Percentiles rank a stretch among this genome's conserved stretches.
Conservation (phyloP, 176 grass and related monocot genomes). For the Aechmea fasciata region DNA sequence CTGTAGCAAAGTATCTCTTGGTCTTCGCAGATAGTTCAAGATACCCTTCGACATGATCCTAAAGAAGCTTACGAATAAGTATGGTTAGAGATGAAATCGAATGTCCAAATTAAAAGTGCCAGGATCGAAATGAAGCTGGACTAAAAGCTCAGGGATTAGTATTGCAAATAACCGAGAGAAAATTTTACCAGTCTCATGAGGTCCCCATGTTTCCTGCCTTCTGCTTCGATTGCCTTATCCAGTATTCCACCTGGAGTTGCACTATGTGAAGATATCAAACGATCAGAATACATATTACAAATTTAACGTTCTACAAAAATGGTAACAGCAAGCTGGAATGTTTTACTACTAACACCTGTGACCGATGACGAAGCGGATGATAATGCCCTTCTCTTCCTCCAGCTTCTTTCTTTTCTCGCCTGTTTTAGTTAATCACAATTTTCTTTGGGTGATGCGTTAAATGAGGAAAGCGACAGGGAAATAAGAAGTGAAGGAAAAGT, state of each 20-base stretch:
- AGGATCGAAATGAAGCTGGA: neutral
- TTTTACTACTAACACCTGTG: constrained; percentile 45
- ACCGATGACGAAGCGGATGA: constrained; percentile 87
- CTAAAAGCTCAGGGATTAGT: neutral
- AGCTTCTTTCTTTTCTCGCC: constrained; percentile 86
- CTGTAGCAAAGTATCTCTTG: constrained; percentile 57
- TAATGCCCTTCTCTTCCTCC: constrained; percentile 87
- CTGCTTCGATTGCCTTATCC: constrained; percentile 67
- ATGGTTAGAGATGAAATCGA: neutral
- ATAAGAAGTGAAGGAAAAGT: neutral
- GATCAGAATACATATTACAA: neutral
- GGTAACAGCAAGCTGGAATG: too few relatives aligned
- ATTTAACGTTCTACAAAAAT: too few relatives aligned
- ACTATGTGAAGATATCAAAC: constrained; percentile 24
- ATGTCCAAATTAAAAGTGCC: neutral
- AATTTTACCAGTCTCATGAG: constrained; percentile 65
- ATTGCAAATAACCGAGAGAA: neutral
- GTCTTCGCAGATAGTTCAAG: constrained; percentile 64
- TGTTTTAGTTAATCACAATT: constrained; percentile 19
- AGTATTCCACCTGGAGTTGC: constrained; percentile 62
- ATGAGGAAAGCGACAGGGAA: neutral
- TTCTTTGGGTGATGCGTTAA: constrained; percentile 7
- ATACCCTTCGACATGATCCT: constrained; percentile 75
- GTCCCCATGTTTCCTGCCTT: constrained; percentile 58
- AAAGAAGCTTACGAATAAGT: neutral